These are phyloP conservation scores for Boletus sp. DNA, from an alignment of 768 basidiomycete genomes.

Conservation along the genomic window DNA sequence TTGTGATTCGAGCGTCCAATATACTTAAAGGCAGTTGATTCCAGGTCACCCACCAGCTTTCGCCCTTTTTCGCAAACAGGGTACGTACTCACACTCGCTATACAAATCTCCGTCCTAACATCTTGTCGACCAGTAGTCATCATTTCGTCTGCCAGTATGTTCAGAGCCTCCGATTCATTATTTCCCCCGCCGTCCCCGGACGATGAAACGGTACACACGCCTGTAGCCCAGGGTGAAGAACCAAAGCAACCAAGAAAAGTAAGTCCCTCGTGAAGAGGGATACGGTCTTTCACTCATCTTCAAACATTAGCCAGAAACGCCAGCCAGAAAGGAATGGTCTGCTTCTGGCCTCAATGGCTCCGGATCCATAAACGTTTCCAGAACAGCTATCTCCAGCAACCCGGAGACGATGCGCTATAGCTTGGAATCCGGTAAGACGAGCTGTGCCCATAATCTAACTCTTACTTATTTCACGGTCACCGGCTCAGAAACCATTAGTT, in stretches of 20 bases:
- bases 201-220: neutral
- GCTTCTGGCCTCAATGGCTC: neutral
- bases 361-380: neutral
- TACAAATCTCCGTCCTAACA: neutral
- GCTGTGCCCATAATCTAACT: neutral
- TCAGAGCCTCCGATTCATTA: neutral
- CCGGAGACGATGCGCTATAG: neutral
- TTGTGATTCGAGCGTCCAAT: neutral
- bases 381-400: neutral
- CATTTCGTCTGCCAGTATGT: neutral
- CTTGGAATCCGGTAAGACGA: neutral
- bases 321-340: neutral
- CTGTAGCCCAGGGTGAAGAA: neutral
- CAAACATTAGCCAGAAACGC: neutral
- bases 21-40: neutral
- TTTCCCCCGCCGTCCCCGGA: neutral
- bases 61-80: neutral
- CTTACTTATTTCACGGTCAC: neutral
- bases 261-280: neutral
- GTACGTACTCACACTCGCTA: neutral
- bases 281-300: neutral
- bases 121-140: neutral
- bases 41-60: neutral
- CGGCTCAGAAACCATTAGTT: neutral
- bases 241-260: neutral